Percentiles rank a stretch among this genome's conserved stretches.
Conservation (phyloP, 176 grass and related monocot genomes). For the Oryza officinalis region DNA sequence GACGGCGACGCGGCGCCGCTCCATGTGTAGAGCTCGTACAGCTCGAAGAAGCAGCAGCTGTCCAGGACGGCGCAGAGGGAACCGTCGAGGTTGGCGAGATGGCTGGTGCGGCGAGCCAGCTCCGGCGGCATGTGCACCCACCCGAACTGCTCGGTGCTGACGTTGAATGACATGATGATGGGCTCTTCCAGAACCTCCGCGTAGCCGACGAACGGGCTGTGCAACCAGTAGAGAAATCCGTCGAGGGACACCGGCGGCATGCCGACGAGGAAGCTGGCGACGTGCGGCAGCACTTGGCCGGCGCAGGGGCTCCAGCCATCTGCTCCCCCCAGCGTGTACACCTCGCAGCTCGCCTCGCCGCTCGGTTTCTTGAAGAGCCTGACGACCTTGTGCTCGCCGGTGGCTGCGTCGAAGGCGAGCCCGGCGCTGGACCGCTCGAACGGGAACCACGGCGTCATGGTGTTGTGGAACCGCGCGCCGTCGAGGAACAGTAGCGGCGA, state of each 20-base stretch:
- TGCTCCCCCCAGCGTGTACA: neutral
- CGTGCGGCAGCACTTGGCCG: no score
- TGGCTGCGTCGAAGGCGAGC: conserved; percentile 16
- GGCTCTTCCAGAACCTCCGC: no score
- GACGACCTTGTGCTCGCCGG: conserved; percentile 29
- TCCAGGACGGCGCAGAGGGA: no score
- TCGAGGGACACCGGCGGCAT: no score
- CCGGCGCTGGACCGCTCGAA: conserved; percentile 16
- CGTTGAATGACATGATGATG: neutral
- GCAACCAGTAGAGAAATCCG: no score
- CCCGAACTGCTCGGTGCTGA: conserved; percentile 15
- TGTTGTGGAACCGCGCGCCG: no score
- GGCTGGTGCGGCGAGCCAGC: neutral
- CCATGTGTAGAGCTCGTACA: neutral
- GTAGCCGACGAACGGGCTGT: no score
- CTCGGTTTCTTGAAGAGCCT: conserved; percentile 18
- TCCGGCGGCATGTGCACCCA: neutral
- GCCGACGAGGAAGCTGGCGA: no score
- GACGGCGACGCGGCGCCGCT: neutral
- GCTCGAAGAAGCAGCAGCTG: neutral
- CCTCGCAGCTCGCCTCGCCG: neutral
- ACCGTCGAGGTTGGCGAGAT: neutral
- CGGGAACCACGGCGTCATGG: neutral
- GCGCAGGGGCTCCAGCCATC: no score
- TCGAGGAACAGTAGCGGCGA: no score